Base-by-base conservation (phyloP, 768 basidiomycete genomes). In the Termitomyces sp. region DNA sequence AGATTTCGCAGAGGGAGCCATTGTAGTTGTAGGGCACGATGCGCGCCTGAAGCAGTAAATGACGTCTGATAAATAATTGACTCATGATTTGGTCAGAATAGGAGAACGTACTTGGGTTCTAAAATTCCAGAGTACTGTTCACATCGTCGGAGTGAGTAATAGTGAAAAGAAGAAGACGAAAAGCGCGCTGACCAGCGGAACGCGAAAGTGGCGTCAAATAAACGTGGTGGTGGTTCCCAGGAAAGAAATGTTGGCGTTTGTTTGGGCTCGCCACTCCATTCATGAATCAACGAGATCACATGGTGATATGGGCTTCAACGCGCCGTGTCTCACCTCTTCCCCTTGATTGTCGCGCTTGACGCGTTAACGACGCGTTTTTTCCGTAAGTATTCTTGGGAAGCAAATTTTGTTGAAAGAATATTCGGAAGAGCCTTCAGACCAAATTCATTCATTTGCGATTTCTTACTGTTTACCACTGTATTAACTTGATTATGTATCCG, bases 1-100 rank as follows among this genome's bases (percentile, higher is more conserved):
- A 37, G 83, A 77, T 66, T 83, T 81, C 66, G 77, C 73, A 64
- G 72, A 70, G 55, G 83, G 83, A 47, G 83, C 72, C 84, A 85
- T 79, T 63, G 43, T 8, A 31, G 32, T 63, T 43, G 15, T 60
- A 51, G 34, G 50, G 31, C 20, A 54, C 34, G 38, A 53, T 36
- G 48, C 57, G 48, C 20, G 50, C 34, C 47, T 37, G 9, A 60
- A 4, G 17, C 17, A 45, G 14, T 11, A 32, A 31, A 34, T 38
- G 17, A 60, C 25, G 34, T 25, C 12, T 31, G 40, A 40, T 46
- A 25, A 45, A 10, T 51, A 11, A 52, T 32, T 56, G 31, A 49
- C 37, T 59, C 57, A 48, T 38, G 43, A n/a, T 15, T 29, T 42
- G 14, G 25, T 36, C 11, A 42, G 12, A 32, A 63, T 66, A 69